phyloP scores from a whole-genome alignment of 169 alveolate genomes.

The Amoebophrya sp. region DNA sequence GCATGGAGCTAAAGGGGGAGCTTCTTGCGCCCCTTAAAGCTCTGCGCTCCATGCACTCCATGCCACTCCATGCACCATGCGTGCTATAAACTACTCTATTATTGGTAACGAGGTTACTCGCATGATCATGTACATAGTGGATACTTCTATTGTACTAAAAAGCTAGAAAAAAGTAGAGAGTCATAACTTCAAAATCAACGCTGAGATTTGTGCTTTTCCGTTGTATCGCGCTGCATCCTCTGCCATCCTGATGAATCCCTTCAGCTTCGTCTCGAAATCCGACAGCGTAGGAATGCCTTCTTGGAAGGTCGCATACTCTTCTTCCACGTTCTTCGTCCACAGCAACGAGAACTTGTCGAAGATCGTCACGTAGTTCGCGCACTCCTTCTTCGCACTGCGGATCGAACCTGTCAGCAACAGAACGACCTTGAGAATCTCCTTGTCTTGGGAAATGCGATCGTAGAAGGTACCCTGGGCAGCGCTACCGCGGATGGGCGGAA shows the following conservation, averaged over 20 bases:
- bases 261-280: slow-evolving; percentile 76
- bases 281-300: slow-evolving; percentile 69
- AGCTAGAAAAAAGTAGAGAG: too few relatives aligned
- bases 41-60: too few relatives aligned
- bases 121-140: too few relatives aligned
- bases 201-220: slow-evolving; percentile 70
- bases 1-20: too few relatives aligned
- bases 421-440: slow-evolving; percentile 86
- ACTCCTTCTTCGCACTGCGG: slow-evolving; percentile 74
- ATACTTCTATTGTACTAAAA: too few relatives aligned
- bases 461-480: slow-evolving; percentile 74
- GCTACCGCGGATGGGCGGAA: neutral
- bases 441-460: slow-evolving; percentile 83
- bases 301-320: slow-evolving; percentile 66
- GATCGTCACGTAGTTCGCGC: slow-evolving; percentile 43
- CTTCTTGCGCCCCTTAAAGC: too few relatives aligned
- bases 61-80: too few relatives aligned
- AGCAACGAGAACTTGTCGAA: slow-evolving; percentile 75
- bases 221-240: slow-evolving; percentile 63
- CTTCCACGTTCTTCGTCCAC: slow-evolving; percentile 72
- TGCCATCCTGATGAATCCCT: slow-evolving; percentile 64
- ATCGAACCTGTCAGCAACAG: slow-evolving; percentile 82
- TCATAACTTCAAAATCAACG: slow-evolving; percentile 69
- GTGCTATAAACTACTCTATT: too few relatives aligned
- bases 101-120: too few relatives aligned